Evolutionary conservation across 2,329 filamentous ascomycete genomes (phyloP).

Genomic region (Pyrenophora seminiperda): DNA sequence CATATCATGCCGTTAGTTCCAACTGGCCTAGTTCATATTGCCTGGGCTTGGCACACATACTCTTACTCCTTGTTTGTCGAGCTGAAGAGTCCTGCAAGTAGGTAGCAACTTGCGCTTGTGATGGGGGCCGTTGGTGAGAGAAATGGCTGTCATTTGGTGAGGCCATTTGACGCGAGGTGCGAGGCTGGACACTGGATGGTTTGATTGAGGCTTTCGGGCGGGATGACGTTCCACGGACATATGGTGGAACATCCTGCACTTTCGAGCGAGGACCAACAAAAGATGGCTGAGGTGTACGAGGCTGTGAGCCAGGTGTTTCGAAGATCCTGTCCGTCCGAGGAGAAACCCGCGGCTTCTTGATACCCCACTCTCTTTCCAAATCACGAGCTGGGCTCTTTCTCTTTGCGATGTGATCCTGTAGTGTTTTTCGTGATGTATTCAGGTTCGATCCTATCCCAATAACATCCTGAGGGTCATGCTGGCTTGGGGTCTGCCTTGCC

Average conservation of each 20-base stretch:
- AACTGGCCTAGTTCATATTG: no score
- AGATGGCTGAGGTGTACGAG: background rate
- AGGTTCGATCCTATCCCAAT: background rate
- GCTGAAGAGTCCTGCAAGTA: background rate
- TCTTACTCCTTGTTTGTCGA: slow-evolving; percentile 14
- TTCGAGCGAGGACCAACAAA: background rate
- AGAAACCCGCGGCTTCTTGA: slow-evolving; percentile 19
- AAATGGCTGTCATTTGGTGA: background rate
- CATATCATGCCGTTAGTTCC: background rate
- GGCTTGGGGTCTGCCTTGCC: slow-evolving; percentile 4
- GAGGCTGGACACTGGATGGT: background rate
- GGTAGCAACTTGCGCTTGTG: background rate
- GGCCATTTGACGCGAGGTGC: background rate
- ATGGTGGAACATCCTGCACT: background rate
- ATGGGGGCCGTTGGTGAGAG: slow-evolving; percentile 3
- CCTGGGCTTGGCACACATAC: background rate
- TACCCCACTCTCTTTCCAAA: background rate
- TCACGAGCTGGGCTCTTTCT: slow-evolving; percentile 13
- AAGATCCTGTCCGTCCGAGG: background rate
- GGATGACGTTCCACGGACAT: background rate
- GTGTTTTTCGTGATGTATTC: background rate
- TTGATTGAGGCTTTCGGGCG: background rate
- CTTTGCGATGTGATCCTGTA: slow-evolving; percentile 7
- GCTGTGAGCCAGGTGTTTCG: background rate
- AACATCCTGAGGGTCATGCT: background rate